phyloP scores from a whole-genome alignment of 768 basidiomycete genomes.

The Tulasnella sp. region DNA sequence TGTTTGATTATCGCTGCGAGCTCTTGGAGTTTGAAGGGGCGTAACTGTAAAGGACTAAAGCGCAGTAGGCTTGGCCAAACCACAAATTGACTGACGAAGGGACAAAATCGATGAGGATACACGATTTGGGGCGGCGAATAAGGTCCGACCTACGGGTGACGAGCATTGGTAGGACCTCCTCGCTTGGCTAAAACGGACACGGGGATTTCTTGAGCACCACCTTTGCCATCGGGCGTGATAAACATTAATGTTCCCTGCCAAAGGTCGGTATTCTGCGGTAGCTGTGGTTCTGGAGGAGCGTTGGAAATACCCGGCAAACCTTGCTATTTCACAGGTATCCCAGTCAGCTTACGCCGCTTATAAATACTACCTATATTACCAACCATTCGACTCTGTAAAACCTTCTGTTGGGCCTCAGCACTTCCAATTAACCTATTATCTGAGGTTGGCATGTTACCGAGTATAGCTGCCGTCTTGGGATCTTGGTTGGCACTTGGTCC shows the following conservation, averaged over 20 bases:
- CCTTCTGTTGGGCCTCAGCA: not conserved
- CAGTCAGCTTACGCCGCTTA: not conserved
- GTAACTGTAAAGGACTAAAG: not conserved
- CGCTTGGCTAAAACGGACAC: not conserved
- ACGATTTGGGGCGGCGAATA: not conserved
- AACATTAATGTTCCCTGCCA: not conserved
- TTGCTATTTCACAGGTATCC: not conserved
- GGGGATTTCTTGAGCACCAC: not conserved
- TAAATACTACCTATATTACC: not conserved
- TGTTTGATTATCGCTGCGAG: conserved; percentile 2
- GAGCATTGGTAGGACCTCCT: not conserved
- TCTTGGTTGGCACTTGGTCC: not conserved
- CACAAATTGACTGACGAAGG: conserved; percentile 1
- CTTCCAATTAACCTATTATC: not conserved
- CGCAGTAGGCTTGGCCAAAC: not conserved
- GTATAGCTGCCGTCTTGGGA: not conserved
- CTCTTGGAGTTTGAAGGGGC: not conserved
- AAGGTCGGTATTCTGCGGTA: not conserved
- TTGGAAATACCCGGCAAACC: too few relatives aligned
- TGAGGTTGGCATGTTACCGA: not conserved
- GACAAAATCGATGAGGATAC: not conserved
- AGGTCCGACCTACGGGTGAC: not conserved
- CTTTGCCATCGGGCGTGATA: not conserved
- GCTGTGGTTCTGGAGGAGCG: not conserved
- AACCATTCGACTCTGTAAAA: not conserved